Evolutionary conservation across 108 stramenopile species (phyloP).

Genomic region (Stephanodiscus minutulus): DNA sequence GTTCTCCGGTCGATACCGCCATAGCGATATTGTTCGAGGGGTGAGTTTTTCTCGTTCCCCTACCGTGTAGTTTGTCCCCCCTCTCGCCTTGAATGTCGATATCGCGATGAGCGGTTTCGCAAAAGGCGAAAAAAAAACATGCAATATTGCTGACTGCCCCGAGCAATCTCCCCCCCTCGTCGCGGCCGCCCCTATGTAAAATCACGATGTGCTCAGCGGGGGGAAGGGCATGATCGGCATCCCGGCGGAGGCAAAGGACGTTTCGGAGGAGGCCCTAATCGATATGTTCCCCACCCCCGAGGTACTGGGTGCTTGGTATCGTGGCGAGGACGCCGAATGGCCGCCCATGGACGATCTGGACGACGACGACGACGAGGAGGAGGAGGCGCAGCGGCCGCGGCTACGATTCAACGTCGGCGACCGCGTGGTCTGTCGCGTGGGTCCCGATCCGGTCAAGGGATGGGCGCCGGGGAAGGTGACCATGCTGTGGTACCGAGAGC

Average conservation of each 20-base stretch:
- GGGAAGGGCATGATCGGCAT: slow-evolving; percentile 78
- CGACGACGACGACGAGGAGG: slow-evolving; percentile 47
- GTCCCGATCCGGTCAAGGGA: slow-evolving; percentile 79
- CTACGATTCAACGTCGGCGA: slow-evolving; percentile 82
- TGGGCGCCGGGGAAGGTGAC: slow-evolving; percentile 84
- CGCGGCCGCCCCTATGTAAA: background rate
- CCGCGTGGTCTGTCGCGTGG: slow-evolving; percentile 84
- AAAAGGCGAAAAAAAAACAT: background rate
- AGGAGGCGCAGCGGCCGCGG: slow-evolving; percentile 48
- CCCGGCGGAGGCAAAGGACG: slow-evolving; percentile 77
- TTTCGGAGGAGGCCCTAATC: slow-evolving; percentile 66
- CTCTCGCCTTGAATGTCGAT: background rate
- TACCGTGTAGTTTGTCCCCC: background rate
- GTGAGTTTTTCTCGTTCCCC: slow-evolving; percentile 2
- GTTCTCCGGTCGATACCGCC: slow-evolving; percentile 85
- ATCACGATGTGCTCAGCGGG: slow-evolving; percentile 48
- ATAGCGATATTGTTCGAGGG: slow-evolving; percentile 73
- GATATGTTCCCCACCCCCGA: slow-evolving; percentile 66
- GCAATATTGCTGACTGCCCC: background rate
- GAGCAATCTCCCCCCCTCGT: background rate
- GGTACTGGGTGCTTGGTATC: slow-evolving; percentile 70
- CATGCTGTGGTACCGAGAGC: slow-evolving; percentile 87
- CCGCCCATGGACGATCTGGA: slow-evolving; percentile 60
- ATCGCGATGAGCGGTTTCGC: background rate
- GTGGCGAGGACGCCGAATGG: slow-evolving; percentile 85